These are phyloP conservation scores for Favolaschia claudopus DNA, from an alignment of 768 basidiomycete species.

Conservation along the genomic window DNA sequence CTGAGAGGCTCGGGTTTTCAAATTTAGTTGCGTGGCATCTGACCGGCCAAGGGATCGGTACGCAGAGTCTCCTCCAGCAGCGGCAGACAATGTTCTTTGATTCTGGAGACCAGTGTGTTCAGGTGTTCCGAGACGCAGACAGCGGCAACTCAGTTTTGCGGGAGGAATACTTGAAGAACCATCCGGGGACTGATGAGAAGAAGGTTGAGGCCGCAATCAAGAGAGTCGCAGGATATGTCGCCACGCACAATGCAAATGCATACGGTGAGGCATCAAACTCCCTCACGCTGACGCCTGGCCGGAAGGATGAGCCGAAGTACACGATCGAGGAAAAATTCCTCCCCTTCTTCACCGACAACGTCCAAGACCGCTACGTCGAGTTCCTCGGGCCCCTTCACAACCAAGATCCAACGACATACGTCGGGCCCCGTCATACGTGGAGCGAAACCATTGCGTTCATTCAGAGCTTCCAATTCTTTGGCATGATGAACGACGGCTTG, in stretches of 20 bases:
- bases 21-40: background rate
- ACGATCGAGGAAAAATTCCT: conserved; percentile 11
- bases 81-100: background rate
- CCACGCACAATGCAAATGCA: background rate
- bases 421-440: conserved; percentile 5
- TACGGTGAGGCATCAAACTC: background rate
- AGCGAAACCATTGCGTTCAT: background rate
- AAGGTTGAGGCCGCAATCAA: background rate
- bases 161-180: background rate
- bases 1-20: background rate
- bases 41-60: background rate
- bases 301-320: background rate
- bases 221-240: background rate
- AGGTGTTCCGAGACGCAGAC: background rate
- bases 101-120: background rate
- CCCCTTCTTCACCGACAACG: background rate
- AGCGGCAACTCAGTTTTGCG: background rate
- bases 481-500: conserved; percentile 10
- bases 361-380: conserved; percentile 3
- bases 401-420: conserved; percentile 7
- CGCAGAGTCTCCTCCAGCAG: background rate
- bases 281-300: background rate
- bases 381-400: background rate
- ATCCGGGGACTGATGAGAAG: background rate
- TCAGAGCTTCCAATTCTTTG: background rate